Percentiles rank a stretch among this genome's conserved stretches.
Conservation (phyloP, 75 land plant species). For the Selaginella moellendorffii region DNA sequence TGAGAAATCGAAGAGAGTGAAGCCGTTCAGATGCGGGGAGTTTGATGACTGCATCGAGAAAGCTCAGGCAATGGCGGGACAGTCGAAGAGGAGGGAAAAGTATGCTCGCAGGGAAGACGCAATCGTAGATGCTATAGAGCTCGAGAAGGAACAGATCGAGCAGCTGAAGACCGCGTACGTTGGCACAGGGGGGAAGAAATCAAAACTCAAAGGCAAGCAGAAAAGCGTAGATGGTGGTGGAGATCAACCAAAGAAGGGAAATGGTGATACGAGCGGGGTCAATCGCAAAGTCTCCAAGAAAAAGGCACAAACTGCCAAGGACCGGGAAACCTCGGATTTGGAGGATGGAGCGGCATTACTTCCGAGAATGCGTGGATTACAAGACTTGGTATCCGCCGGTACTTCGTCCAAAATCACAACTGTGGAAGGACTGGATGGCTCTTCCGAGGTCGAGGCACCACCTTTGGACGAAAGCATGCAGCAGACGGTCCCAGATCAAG, state of each 20-base stretch:
- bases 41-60: conserved; percentile 8
- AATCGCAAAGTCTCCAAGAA: not conserved
- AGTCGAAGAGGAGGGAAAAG: not conserved
- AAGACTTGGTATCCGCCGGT: not conserved
- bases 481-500: not conserved
- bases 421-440: not conserved
- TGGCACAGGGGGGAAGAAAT: not conserved
- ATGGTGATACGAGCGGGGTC: not conserved
- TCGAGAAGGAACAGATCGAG: conserved; percentile 1
- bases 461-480: not conserved
- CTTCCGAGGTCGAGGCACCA: not conserved
- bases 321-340: not conserved
- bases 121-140: conserved; percentile 6
- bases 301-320: not conserved
- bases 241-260: not conserved
- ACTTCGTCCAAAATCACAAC: not conserved
- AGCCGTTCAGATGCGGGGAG: conserved; percentile 8
- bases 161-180: not conserved
- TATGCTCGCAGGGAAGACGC: conserved; percentile 6
- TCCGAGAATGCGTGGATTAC: conserved; percentile 2
- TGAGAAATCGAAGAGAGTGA: conserved; percentile 5
- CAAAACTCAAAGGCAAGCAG: not conserved
- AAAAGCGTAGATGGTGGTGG: too few relatives aligned
- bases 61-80: conserved; percentile 3
- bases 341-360: not conserved